phyloP scores from a whole-genome alignment of 164 flowering plant species.

The Liriodendron chinense region DNA sequence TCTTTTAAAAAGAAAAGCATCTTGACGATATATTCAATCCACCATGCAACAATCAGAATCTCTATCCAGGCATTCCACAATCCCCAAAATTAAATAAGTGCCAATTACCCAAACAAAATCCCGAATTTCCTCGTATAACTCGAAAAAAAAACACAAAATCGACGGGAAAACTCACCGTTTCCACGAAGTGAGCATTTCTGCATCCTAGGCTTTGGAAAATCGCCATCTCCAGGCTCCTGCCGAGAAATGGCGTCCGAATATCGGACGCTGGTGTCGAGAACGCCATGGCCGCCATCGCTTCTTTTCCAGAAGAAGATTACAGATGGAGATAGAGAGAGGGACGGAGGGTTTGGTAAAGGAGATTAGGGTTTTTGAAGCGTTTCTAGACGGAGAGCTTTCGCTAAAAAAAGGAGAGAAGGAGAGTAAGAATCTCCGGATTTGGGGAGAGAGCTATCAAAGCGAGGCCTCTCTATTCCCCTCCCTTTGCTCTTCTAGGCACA shows the following conservation, averaged over 20 bases:
- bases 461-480: neutral
- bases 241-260: neutral
- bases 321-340: neutral
- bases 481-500: neutral
- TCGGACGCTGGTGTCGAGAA: neutral
- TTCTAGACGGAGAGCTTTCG: neutral
- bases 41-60: neutral
- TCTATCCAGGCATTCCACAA: neutral
- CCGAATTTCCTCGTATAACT: neutral
- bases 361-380: neutral
- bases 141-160: neutral
- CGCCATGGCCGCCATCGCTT: conserved; percentile 5
- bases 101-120: neutral
- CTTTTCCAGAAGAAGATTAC: neutral
- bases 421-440: conserved; percentile 1
- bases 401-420: neutral
- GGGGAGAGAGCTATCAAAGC: neutral
- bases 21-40: neutral
- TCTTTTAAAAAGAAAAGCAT: neutral
- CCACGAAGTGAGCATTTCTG: neutral
- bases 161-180: neutral
- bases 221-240: neutral
- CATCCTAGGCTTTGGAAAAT: neutral
- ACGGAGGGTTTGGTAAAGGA: too few species aligned
- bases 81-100: neutral